phyloP scores from a whole-genome alignment of 2,329 filamentous ascomycete genomes.

The Aspergillus neoniger region DNA sequence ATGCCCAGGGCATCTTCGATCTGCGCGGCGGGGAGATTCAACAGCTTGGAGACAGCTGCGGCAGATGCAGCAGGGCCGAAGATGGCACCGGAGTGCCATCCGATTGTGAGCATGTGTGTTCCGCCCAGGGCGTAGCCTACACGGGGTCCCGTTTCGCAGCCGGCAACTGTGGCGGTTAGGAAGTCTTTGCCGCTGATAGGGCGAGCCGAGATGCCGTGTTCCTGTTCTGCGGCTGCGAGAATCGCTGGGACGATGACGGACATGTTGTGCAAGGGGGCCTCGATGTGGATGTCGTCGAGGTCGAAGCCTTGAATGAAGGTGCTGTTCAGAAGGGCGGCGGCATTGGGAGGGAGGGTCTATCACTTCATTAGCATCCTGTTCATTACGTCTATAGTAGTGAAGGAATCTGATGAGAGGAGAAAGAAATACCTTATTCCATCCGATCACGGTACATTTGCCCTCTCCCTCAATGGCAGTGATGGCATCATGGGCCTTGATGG shows the following conservation, averaged over 20 bases:
- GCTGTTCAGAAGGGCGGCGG: constrained; percentile 47
- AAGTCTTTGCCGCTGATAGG: constrained; percentile 32
- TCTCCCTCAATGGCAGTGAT: constrained; percentile 34
- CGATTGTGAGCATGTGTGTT: constrained; percentile 39
- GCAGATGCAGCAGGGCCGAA: constrained; percentile 43
- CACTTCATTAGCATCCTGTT: not conserved
- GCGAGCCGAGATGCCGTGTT: not conserved
- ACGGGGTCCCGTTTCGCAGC: constrained; percentile 44
- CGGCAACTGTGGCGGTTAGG: constrained; percentile 40
- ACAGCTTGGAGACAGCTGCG: constrained; percentile 33
- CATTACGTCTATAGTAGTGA: too few species aligned
- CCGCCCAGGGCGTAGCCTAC: constrained; percentile 44
- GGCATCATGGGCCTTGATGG: constrained; percentile 38
- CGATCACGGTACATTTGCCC: constrained; percentile 26
- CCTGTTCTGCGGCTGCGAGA: constrained; percentile 33
- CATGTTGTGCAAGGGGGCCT: constrained; percentile 44
- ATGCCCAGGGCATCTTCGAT: constrained; percentile 44
- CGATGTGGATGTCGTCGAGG: constrained; percentile 47
- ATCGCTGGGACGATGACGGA: constrained; percentile 44
- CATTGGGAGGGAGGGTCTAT: constrained; percentile 38
- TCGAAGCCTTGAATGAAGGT: constrained; percentile 50
- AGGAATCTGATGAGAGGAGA: not conserved
- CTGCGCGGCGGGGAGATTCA: constrained; percentile 29
- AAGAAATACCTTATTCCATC: constrained; percentile 16
- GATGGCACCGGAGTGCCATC: constrained; percentile 46